A percentile compares a stretch with the other conserved stretches of the same genome.
These are phyloP conservation scores for Colletotrichum sp. DNA, from an alignment of 2,329 filamentous ascomycete genomes.

Conservation along the genomic window DNA sequence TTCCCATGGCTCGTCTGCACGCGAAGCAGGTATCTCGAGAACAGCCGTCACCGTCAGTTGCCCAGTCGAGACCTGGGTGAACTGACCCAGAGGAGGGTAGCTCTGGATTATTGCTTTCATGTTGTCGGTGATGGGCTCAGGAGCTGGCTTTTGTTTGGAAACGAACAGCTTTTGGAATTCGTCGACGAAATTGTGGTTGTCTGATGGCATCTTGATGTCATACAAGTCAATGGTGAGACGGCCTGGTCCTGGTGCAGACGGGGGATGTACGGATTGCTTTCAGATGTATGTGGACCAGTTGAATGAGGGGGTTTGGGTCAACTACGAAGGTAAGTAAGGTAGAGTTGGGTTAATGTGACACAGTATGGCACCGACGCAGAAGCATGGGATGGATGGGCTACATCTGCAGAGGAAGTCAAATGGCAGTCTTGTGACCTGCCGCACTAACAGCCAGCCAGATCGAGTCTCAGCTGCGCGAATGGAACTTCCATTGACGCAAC, in stretches of 20 bases:
- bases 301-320: slow-evolving; percentile 1
- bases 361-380: neutral
- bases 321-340: neutral
- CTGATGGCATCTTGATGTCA: slow-evolving; percentile 20
- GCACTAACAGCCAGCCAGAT: slow-evolving; percentile 17
- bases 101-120: slow-evolving; percentile 49
- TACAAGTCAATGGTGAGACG: neutral
- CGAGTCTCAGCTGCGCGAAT: slow-evolving; percentile 10
- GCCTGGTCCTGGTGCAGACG: neutral
- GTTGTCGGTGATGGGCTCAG: slow-evolving; percentile 26
- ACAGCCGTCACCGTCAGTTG: slow-evolving; percentile 69
- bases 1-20: slow-evolving; percentile 68
- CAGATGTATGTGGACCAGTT: neutral
- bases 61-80: slow-evolving; percentile 61
- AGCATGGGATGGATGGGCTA: neutral
- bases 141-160: slow-evolving; percentile 40
- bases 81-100: slow-evolving; percentile 78
- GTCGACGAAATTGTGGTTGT: slow-evolving; percentile 36
- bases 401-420: slow-evolving; percentile 14
- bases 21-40: slow-evolving; percentile 66
- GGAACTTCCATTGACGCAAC: slow-evolving; percentile 6
- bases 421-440: slow-evolving; percentile 15
- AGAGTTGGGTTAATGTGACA: neutral
- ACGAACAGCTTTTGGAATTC: slow-evolving; percentile 42
- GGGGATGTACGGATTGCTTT: neutral